Evolutionary conservation across 2,329 filamentous ascomycete species (phyloP).

Genomic region (Hymenoscyphus fraxineus): DNA sequence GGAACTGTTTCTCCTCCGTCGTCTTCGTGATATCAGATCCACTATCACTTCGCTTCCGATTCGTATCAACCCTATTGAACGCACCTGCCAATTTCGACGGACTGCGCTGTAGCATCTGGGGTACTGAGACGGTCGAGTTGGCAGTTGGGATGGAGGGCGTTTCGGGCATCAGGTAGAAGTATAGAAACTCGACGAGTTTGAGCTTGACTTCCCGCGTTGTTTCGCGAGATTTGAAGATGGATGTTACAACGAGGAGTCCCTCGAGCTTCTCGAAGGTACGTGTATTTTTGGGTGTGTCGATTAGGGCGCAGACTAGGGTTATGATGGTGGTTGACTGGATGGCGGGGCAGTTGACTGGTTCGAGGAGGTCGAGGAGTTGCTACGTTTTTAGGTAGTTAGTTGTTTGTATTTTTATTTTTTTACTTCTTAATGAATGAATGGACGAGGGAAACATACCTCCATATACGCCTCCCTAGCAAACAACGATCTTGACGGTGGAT

Average conservation of each 20-base stretch:
- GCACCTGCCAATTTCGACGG: conserved; percentile 64
- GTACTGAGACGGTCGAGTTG: conserved; percentile 43
- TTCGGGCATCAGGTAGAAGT: conserved; percentile 98
- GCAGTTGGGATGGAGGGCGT: conserved; percentile 55
- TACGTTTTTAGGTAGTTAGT: conserved; percentile 31
- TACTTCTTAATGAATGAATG: not conserved
- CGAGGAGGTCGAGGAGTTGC: conserved; percentile 90
- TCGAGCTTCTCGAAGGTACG: conserved; percentile 90
- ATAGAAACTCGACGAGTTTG: conserved; percentile 94
- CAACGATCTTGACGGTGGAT: conserved; percentile 82
- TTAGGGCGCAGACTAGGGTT: conserved; percentile 82
- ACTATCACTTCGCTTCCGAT: conserved; percentile 33
- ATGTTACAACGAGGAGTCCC: conserved; percentile 85
- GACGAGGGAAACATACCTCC: conserved; percentile 59
- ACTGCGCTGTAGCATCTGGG: conserved; percentile 59
- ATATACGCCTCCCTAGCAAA: conserved; percentile 90
- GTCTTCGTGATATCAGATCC: conserved; percentile 45
- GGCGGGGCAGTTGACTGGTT: conserved; percentile 84
- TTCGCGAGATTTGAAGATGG: conserved; percentile 83
- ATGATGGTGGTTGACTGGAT: conserved; percentile 89
- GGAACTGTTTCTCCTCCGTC: conserved; percentile 63
- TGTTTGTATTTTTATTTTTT: not conserved
- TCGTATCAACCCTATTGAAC: conserved; percentile 43
- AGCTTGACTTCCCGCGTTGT: conserved; percentile 88
- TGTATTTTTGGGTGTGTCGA: conserved; percentile 82